Percentiles rank a stretch among this genome's conserved stretches.
phyloP scores from a whole-genome alignment of 2,329 filamentous ascomycete species.

The Pseudophaeomoniella oleicola region DNA sequence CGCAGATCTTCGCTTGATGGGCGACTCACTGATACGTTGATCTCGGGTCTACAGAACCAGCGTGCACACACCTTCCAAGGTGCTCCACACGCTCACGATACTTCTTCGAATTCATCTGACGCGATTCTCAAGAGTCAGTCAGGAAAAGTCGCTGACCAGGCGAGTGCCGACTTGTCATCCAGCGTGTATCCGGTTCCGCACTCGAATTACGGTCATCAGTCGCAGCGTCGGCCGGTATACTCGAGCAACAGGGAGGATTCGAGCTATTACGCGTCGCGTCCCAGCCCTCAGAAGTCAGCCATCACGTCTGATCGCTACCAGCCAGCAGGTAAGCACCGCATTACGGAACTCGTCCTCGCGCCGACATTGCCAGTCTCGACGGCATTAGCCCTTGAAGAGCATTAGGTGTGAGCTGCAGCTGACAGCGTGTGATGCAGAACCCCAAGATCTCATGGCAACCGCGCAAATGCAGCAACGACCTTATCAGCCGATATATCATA shows the following conservation, averaged over 20 bases:
- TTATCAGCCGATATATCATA: constrained; percentile 90
- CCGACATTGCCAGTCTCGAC: too few relatives aligned
- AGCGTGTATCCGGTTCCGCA: background rate
- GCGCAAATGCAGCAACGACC: constrained; percentile 50
- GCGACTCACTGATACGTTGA: background rate
- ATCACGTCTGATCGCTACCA: background rate
- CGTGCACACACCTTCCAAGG: background rate
- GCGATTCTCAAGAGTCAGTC: background rate
- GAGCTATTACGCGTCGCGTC: background rate
- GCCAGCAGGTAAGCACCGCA: constrained; percentile 35
- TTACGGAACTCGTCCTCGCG: too few relatives aligned
- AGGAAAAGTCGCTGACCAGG: background rate
- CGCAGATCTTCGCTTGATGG: background rate
- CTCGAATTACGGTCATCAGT: background rate
- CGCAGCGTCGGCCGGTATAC: too few relatives aligned
- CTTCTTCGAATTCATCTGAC: background rate
- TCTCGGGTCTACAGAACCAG: constrained; percentile 2
- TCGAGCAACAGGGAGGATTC: background rate
- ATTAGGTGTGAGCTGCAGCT: constrained; percentile 33
- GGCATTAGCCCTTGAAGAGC: too few relatives aligned
- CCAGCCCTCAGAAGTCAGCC: background rate
- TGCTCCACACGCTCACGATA: background rate
- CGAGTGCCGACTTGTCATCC: background rate
- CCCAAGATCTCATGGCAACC: constrained; percentile 54
- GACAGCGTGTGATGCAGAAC: constrained; percentile 42